These are phyloP conservation scores for Pythium rhizo-oryzae DNA, from an alignment of 352 stramenopile species.

Conservation along the genomic window DNA sequence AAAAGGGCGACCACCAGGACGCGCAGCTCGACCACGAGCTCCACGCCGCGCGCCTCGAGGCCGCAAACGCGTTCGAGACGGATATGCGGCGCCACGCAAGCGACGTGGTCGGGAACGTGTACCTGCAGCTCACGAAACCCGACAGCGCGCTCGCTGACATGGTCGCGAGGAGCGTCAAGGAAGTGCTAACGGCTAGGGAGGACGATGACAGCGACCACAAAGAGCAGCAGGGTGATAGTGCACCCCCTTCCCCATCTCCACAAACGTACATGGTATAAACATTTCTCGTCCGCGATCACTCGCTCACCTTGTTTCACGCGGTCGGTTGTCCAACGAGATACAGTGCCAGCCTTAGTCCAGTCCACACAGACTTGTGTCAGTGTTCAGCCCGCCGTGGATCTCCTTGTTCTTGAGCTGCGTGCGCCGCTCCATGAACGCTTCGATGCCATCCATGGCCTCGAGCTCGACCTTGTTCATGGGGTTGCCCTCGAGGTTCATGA, in stretches of 20 bases:
- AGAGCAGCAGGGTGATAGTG: background rate
- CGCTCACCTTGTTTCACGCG: too few relatives aligned
- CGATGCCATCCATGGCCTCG: constrained; percentile 76
- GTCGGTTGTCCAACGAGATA: too few relatives aligned
- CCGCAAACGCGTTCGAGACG: constrained; percentile 41
- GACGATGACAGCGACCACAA: constrained; percentile 12
- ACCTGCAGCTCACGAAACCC: constrained; percentile 48
- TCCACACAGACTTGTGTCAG: constrained; percentile 82
- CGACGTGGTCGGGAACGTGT: constrained; percentile 66
- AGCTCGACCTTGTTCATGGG: constrained; percentile 79
- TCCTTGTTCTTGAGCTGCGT: constrained; percentile 89
- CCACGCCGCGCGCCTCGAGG: constrained; percentile 22
- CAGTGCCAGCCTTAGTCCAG: too few relatives aligned
- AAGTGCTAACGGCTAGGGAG: constrained; percentile 32
- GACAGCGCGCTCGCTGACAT: constrained; percentile 44
- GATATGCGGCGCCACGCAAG: constrained; percentile 51
- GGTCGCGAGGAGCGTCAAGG: constrained; percentile 39
- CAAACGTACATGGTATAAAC: constrained; percentile 1
- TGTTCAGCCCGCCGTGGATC: constrained; percentile 75
- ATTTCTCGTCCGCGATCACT: background rate
- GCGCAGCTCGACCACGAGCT: constrained; percentile 36
- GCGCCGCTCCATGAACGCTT: constrained; percentile 73
- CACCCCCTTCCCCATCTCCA: background rate
- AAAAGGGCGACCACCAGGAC: constrained; percentile 29
- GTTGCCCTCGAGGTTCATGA: constrained; percentile 86